Base-by-base conservation (phyloP, 306 rosid species). In the Quercus mongolica region DNA sequence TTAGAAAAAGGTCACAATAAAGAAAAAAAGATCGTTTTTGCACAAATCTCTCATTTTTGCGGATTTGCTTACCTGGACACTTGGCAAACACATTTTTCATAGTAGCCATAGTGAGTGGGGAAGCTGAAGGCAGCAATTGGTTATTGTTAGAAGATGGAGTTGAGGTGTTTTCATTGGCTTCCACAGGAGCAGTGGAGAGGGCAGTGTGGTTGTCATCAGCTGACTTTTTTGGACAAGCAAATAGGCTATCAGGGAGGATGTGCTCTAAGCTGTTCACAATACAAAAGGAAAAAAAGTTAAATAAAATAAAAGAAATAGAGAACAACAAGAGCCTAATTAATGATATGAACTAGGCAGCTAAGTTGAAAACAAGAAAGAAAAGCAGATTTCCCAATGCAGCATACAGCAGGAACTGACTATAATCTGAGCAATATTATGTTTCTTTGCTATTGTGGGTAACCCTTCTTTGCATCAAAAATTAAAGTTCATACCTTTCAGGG, bases 161-260 rank as follows among this genome's bases (percentile, higher is more conserved):
- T 17, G 77, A 71, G 76, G 81, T 56, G 56, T 76, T 73, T 74
- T 88, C 91, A 21, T 77, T 73, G 35, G 67, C 77, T 56, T 77
- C 88, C 64, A 65, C 71, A n/a, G 25, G 57, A 30, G 82, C 49
- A 7, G 86, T 57, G 38, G 90, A 79, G 76, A 86, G 81, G 62
- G 82, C 81, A 23, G 87, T 41, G 23, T 33, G 78, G 74, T 80
- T 79, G 67, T 84, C 86, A 49, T 65, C 90, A 30, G 90, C 81
- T 14, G 90, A 88, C 71, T 88, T 91, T 79, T 90, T 86, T 56
- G 97, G 97, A 55, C 93, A 90, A 74, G 98, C 91, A 64, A 89
- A 92, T 75, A 90, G 93, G 78, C 84, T 91, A 56, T 92, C 97
- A 5, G 97, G 97, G 85, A 94, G 98, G 75, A 78, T 89, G 80